Evolutionary conservation across 176 grass and related monocot genomes (phyloP).

Genomic region (Metroxylon sagu): DNA sequence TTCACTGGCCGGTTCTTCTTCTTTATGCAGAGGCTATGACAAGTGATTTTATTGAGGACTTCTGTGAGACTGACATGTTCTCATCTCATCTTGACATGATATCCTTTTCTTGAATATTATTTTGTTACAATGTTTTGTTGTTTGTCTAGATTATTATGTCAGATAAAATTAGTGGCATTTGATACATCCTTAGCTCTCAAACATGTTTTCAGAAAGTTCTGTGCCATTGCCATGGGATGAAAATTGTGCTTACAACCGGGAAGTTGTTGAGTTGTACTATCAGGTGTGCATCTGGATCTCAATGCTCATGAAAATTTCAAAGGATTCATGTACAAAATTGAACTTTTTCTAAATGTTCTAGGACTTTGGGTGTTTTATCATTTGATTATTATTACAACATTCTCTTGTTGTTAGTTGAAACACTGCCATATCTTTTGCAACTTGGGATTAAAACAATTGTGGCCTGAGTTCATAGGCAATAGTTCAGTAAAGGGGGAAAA

Average conservation of each 20-base stretch:
- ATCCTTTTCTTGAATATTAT: slow-evolving; percentile 46
- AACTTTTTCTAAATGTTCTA: no score
- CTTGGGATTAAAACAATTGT: no score
- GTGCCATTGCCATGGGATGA: slow-evolving; percentile 75
- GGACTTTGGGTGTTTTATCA: no score
- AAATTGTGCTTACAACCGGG: slow-evolving; percentile 65
- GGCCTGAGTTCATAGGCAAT: no score
- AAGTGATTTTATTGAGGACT: slow-evolving; percentile 92
- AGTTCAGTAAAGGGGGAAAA: no score
- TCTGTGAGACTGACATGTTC: slow-evolving; percentile 58
- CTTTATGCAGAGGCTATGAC: slow-evolving; percentile 93
- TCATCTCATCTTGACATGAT: slow-evolving; percentile 63
- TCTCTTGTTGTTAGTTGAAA: no score
- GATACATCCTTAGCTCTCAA: slow-evolving; percentile 40
- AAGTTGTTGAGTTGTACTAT: slow-evolving; percentile 77
- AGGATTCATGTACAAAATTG: no score
- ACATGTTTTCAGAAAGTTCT: slow-evolving; percentile 83
- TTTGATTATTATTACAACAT: no score
- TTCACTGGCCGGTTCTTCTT: slow-evolving; percentile 84
- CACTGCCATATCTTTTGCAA: no score
- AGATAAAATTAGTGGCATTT: neutral
- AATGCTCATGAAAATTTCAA: neutral
- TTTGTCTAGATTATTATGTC: neutral
- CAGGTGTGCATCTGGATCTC: slow-evolving; percentile 34
- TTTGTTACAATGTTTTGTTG: neutral